These are phyloP conservation scores for Gaertneriomyces sp. DNA, from an alignment of 192 early-diverging fungal species.

Conservation along the genomic window DNA sequence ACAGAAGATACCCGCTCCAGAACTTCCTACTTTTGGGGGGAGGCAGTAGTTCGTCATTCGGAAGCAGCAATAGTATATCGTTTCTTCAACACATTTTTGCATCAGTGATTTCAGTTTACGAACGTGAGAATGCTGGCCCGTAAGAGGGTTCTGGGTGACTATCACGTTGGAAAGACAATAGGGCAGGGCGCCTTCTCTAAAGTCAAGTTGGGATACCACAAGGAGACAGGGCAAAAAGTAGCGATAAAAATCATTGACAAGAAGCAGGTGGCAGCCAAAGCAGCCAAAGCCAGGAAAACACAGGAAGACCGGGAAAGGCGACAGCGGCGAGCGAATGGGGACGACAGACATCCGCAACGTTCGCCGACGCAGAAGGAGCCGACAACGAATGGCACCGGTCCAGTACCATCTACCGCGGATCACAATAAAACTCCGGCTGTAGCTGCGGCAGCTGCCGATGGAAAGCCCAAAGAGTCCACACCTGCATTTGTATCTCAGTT, in stretches of 20 bases:
- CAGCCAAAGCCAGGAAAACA: constrained; percentile 43
- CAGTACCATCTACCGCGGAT: background rate
- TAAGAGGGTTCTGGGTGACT: constrained; percentile 53
- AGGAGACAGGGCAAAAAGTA: constrained; percentile 58
- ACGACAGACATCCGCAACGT: background rate
- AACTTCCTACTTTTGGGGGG: too few species aligned
- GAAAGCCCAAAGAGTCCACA: constrained; percentile 19
- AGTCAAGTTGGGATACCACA: constrained; percentile 60
- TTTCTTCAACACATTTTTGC: too few species aligned
- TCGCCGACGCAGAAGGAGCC: background rate
- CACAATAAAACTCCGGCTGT: constrained; percentile 6
- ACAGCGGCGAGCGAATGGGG: constrained; percentile 15
- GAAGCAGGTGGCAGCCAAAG: constrained; percentile 52
- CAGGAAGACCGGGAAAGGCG: constrained; percentile 44
- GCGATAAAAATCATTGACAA: constrained; percentile 66
- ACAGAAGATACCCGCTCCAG: too few species aligned
- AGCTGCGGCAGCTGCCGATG: constrained; percentile 5
- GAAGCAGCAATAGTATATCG: too few species aligned
- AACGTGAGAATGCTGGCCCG: constrained; percentile 38
- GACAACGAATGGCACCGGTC: background rate
- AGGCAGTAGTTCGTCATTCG: too few species aligned
- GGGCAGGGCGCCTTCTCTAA: constrained; percentile 67
- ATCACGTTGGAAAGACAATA: constrained; percentile 59
- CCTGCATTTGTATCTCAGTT: constrained; percentile 43
- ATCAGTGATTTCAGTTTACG: too few species aligned